Conservation (phyloP, 768 basidiomycete species). For the Candolleomyces eurysporus region DNA sequence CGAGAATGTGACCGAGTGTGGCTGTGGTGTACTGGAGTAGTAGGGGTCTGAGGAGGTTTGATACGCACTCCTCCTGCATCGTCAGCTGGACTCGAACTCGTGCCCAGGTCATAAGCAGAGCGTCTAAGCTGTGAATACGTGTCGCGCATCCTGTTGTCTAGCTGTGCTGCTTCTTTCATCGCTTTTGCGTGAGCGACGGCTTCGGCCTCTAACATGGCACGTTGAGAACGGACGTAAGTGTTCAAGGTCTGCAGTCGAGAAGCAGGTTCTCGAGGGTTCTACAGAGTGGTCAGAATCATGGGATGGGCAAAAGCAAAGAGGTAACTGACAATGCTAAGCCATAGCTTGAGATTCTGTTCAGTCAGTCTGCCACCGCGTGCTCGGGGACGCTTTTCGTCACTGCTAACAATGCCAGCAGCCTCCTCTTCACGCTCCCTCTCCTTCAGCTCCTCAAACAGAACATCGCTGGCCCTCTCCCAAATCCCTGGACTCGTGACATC, state of each 20-base stretch:
- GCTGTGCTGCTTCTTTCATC: constrained; percentile 70
- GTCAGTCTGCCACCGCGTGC: constrained; percentile 69
- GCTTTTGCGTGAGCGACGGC: constrained; percentile 74
- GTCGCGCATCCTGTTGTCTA: constrained; percentile 78
- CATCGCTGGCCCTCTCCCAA: constrained; percentile 92
- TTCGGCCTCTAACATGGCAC: constrained; percentile 78
- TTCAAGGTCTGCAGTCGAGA: constrained; percentile 82
- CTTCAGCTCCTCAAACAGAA: constrained; percentile 72
- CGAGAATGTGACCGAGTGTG: constrained; percentile 57
- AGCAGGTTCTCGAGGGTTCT: constrained; percentile 91
- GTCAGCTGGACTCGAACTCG: constrained; percentile 43
- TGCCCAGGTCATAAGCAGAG: constrained; percentile 71
- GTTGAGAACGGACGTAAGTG: constrained; percentile 80
- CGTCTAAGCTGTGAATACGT: constrained; percentile 77
- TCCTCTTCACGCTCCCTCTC: constrained; percentile 72
- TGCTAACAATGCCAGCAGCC: constrained; percentile 45
- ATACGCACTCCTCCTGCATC: constrained; percentile 69
- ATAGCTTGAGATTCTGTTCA: constrained; percentile 77
- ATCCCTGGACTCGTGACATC: constrained; percentile 81
- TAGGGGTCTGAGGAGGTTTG: constrained; percentile 54
- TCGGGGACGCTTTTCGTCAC: constrained; percentile 56
- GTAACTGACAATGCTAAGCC: constrained; percentile 68
- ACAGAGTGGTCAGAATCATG: constrained; percentile 13
- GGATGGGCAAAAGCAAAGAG: constrained; percentile 1
- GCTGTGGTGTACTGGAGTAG: constrained; percentile 30